Evolutionary conservation across 805 yeast species (phyloP).

Genomic region (Saccharomycopsis sp.): DNA sequence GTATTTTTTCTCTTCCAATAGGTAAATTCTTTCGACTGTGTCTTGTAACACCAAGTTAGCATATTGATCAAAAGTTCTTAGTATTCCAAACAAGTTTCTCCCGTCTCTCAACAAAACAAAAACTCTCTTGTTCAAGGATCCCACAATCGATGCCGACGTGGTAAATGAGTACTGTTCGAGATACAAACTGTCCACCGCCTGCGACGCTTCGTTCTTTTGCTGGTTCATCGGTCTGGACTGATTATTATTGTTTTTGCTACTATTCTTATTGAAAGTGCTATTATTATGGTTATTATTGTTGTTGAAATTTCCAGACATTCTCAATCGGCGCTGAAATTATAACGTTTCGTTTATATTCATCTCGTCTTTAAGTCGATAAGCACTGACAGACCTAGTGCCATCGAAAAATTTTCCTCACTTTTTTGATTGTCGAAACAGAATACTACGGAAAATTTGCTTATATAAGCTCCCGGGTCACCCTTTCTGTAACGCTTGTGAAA

Average conservation of each 20-base stretch:
- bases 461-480: no score
- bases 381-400: neutral
- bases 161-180: constrained; percentile 78
- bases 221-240: neutral
- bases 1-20: constrained; percentile 46
- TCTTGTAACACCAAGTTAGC: constrained; percentile 90
- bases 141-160: constrained; percentile 85
- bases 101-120: constrained; percentile 88
- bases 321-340: no score
- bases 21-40: constrained; percentile 76
- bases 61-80: constrained; percentile 93
- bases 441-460: neutral
- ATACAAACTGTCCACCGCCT: constrained; percentile 36
- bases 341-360: no score
- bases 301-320: constrained; percentile 4
- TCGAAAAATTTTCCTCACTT: neutral
- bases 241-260: constrained; percentile 4
- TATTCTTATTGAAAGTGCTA: neutral
- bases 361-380: neutral
- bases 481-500: no score
- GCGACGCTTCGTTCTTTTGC: constrained; percentile 10
- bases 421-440: neutral
- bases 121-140: constrained; percentile 73
- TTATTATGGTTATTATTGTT: neutral
- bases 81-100: constrained; percentile 74